phyloP scores from a whole-genome alignment of 176 grass and related monocot genomes.

The Carex scoparia region DNA sequence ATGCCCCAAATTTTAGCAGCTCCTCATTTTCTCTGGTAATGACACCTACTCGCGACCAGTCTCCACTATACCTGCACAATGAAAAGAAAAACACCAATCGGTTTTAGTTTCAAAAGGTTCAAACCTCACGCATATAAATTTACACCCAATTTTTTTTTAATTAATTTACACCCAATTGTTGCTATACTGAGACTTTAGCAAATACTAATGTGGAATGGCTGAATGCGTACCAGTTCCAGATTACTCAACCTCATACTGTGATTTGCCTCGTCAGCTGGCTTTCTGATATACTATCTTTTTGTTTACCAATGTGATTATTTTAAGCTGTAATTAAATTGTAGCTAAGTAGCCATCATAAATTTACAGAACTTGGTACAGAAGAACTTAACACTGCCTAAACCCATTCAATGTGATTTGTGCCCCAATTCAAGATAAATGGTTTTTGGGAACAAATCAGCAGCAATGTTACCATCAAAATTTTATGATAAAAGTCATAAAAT shows the following conservation, averaged over 20 bases:
- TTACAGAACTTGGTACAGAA: not conserved
- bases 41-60: conserved; percentile 80
- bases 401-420: not conserved
- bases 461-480: not conserved
- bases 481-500: not conserved
- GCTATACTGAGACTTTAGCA: not conserved
- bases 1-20: conserved; percentile 59
- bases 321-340: not conserved
- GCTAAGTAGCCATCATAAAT: not conserved
- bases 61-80: conserved; percentile 70
- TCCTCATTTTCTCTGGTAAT: conserved; percentile 79
- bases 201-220: not conserved
- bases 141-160: not conserved
- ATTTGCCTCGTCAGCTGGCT: not conserved
- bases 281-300: not conserved
- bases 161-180: not conserved
- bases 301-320: not conserved
- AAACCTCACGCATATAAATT: not conserved
- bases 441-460: not conserved
- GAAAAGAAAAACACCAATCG: not conserved
- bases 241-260: not conserved
- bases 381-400: not conserved
- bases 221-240: not conserved
- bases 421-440: not conserved
- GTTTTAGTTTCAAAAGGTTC: not conserved